Conservation (phyloP, 192 early-diverging fungal genomes). For the Backusella liffmaniae region DNA sequence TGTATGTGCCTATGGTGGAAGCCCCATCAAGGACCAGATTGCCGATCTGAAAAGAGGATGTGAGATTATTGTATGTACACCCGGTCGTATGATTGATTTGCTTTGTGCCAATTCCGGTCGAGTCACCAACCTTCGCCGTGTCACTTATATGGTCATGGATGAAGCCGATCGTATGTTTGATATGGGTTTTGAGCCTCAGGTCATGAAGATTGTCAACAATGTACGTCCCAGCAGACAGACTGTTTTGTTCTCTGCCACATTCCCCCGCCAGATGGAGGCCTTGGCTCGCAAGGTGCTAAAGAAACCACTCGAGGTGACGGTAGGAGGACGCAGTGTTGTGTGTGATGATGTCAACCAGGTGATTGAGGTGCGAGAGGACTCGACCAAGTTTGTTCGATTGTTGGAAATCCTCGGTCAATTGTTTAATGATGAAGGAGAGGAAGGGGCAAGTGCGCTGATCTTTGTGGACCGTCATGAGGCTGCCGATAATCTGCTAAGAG, state of each 20-base stretch:
- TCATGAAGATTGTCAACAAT: constrained; percentile 94
- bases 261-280: constrained; percentile 95
- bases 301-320: constrained; percentile 91
- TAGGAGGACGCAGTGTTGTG: constrained; percentile 91
- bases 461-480: constrained; percentile 97
- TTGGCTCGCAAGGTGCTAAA: constrained; percentile 89
- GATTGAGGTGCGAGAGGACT: constrained; percentile 85
- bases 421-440: constrained; percentile 64
- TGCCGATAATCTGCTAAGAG: constrained; percentile 85
- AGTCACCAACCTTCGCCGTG: constrained; percentile 82
- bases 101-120: constrained; percentile 83
- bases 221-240: constrained; percentile 86
- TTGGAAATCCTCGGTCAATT: constrained; percentile 85
- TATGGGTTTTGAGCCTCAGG: constrained; percentile 98
- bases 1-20: constrained; percentile 89
- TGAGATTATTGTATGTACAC: constrained; percentile 92
- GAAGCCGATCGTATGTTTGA: constrained; percentile 99
- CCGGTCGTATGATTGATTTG: constrained; percentile 88
- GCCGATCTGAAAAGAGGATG: constrained; percentile 86
- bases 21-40: constrained; percentile 85
- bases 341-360: constrained; percentile 84
- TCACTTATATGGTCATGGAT: constrained; percentile 96
- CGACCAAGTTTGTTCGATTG: constrained; percentile 82
- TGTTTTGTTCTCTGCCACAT: constrained; percentile 93
- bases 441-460: constrained; percentile 74